These are phyloP conservation scores for Colletotrichum ledebouriae DNA, from an alignment of 2,329 filamentous ascomycete genomes.

Conservation along the genomic window DNA sequence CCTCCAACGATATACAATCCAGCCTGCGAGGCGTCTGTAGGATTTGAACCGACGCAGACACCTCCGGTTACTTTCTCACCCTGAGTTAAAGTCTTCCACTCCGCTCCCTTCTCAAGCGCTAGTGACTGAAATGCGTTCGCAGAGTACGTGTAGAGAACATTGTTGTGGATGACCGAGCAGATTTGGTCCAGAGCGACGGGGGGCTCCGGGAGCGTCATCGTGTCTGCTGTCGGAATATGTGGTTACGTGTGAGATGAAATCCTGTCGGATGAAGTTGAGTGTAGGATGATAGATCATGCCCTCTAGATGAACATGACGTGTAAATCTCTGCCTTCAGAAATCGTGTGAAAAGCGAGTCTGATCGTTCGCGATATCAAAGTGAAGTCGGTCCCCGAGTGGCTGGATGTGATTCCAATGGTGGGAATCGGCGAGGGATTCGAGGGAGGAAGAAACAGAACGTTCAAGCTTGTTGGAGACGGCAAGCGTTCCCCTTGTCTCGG, in stretches of 20 bases:
- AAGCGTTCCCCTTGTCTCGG: constrained; percentile 38
- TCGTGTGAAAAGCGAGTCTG: constrained; percentile 13
- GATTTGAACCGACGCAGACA: constrained; percentile 79
- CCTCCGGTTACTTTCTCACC: constrained; percentile 81
- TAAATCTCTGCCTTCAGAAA: not conserved
- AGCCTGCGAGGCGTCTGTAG: constrained; percentile 69
- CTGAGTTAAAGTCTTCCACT: constrained; percentile 76
- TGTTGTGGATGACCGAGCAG: constrained; percentile 85
- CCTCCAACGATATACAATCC: constrained; percentile 89
- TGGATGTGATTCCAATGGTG: constrained; percentile 33
- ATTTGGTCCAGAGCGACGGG: constrained; percentile 78
- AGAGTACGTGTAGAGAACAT: constrained; percentile 88
- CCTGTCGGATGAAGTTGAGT: constrained; percentile 5
- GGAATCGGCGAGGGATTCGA: constrained; percentile 31
- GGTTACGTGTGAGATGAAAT: constrained; percentile 3
- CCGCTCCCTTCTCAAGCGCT: constrained; percentile 73
- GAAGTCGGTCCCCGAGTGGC: constrained; percentile 17
- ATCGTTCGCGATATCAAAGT: constrained; percentile 24
- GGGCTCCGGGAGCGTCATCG: constrained; percentile 81
- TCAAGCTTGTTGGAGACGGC: no score
- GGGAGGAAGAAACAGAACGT: constrained; percentile 11
- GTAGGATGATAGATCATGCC: constrained; percentile 19
- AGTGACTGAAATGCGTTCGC: constrained; percentile 81
- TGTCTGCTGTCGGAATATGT: constrained; percentile 13
- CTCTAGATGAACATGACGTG: constrained; percentile 34